Evolutionary conservation across 73 alveolate genomes (phyloP).

Genomic region (Blepharisma japonicum): DNA sequence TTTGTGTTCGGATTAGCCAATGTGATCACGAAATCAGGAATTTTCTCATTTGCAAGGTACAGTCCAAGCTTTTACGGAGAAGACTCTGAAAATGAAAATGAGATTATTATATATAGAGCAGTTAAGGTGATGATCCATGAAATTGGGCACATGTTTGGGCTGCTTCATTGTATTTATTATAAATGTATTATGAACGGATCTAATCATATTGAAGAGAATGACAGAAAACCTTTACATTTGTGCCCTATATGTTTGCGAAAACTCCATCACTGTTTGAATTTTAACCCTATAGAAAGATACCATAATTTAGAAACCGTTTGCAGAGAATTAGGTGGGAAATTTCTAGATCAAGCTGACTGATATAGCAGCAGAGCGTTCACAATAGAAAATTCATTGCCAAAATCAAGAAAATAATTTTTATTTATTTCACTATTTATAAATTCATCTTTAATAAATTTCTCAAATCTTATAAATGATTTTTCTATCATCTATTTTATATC

Average conservation of each 20-base stretch:
- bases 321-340: constrained; percentile 6
- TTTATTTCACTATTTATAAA: too few species aligned
- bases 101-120: constrained; percentile 46
- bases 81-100: constrained; percentile 11
- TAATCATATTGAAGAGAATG: constrained; percentile 52
- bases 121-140: constrained; percentile 87
- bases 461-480: too few species aligned
- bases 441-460: too few species aligned
- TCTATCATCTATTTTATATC: too few species aligned
- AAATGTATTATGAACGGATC: constrained; percentile 89
- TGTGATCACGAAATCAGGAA: constrained; percentile 52
- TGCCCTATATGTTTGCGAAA: constrained; percentile 89
- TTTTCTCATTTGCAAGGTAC: constrained; percentile 67
- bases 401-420: neutral
- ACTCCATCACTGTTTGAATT: constrained; percentile 53
- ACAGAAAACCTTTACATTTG: constrained; percentile 44
- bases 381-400: neutral
- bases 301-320: neutral
- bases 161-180: constrained; percentile 78
- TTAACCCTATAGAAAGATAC: constrained; percentile 46
- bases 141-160: constrained; percentile 88
- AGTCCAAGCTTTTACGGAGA: constrained; percentile 45
- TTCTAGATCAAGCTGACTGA: neutral
- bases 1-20: constrained; percentile 73
- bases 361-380: neutral